These are phyloP conservation scores for Aureobasidium vineae DNA, from an alignment of 2,329 filamentous ascomycete species.

Conservation along the genomic window DNA sequence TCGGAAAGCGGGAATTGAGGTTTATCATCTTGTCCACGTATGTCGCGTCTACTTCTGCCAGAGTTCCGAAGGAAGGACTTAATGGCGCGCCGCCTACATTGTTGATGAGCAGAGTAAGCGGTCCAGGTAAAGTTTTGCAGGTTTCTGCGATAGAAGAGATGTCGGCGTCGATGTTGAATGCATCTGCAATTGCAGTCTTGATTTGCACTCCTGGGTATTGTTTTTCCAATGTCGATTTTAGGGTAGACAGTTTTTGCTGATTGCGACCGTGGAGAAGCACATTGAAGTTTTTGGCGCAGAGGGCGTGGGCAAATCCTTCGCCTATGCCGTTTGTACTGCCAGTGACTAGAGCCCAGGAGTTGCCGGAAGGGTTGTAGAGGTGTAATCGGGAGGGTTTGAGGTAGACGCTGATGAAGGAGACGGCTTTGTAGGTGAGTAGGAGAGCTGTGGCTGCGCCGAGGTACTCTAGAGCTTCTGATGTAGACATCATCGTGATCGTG, in stretches of 20 bases:
- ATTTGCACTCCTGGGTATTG: constrained; percentile 45
- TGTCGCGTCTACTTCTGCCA: constrained; percentile 40
- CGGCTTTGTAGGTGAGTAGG: constrained; percentile 27
- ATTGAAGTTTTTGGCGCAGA: constrained; percentile 55
- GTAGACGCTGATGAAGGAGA: constrained; percentile 32
- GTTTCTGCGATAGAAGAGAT: constrained; percentile 32
- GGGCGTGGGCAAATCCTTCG: constrained; percentile 50
- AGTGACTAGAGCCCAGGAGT: constrained; percentile 53
- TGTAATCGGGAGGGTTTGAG: constrained; percentile 32
- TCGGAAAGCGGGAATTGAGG: constrained; percentile 53
- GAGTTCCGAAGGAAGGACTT: constrained; percentile 38
- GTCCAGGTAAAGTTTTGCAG: constrained; percentile 36
- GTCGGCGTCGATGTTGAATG: constrained; percentile 35
- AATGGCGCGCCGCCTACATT: constrained; percentile 52
- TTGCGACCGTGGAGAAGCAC: constrained; percentile 60
- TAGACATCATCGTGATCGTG: neutral
- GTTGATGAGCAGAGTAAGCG: constrained; percentile 57
- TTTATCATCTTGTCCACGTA: constrained; percentile 48
- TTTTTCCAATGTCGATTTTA: constrained; percentile 44
- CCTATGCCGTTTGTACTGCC: constrained; percentile 59
- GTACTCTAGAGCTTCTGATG: neutral
- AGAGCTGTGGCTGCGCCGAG: constrained; percentile 9
- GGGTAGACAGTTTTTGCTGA: constrained; percentile 46
- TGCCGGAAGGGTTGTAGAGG: constrained; percentile 30
- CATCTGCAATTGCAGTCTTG: constrained; percentile 49